Evolutionary conservation across 305 asterid species (phyloP), one percentile per base, ranked within the genome.

Genomic region (Fraxinus paxiana): DNA sequence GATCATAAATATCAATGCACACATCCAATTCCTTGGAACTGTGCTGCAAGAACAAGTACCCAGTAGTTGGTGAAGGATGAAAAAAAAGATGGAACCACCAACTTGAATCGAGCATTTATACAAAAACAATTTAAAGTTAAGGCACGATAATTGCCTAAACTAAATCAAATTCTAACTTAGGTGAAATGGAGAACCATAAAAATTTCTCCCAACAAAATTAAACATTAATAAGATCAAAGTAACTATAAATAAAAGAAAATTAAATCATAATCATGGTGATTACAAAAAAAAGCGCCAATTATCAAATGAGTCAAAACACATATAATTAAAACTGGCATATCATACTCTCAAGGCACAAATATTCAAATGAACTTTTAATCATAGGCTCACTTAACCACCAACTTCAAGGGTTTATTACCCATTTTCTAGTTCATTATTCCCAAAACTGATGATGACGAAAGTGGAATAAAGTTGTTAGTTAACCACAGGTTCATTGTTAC

Each of bases 1-100:
- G 98, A 86, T 96, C 98, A 80, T 91, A 94, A 67, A 96, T 81
- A 85, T 96, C 98, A 82, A 96, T 88, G 84, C 85, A 88, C 75
- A 96, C 34, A 80, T 82, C 87, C 56, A 89, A 79, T 76, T 93
- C 98, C 86, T 85, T 83, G 73, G 92, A 83, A 86, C 93, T 88
- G 73, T 86, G 87, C 98, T 96, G 93, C 79, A 85, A 82, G 80
- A 1, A 51, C 10, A 65, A 75, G 35, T 75, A 28, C 34, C 81
- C 31, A 26, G 73, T 65, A 28, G 24, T 70, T 70, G 31, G 75
- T 79, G 38, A 8, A 33, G 46, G 54, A 15, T 33, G 65, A 51
- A 54, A 48, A 7, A n/a, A 56, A 34, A 38, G 73, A 48, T 34
- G 78, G 2, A 28, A 26, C 37, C 20, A 67, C 10, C 20, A 67